Conservation (phyloP, 139 green algal species). For the Picochlorum sp. region DNA sequence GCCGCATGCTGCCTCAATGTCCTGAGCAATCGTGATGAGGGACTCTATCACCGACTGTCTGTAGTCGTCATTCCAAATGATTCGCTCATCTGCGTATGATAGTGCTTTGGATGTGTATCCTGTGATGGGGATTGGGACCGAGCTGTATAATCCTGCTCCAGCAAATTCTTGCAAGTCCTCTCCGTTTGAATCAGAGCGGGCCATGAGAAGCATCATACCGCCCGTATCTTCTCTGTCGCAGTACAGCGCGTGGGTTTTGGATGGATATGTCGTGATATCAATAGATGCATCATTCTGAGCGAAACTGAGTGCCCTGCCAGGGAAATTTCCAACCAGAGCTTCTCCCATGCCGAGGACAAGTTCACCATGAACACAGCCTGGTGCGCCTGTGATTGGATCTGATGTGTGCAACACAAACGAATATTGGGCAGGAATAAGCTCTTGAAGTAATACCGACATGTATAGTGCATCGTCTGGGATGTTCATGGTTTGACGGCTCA, state of each 20-base stretch:
- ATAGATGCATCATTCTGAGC: background rate
- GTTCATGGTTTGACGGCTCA: slow-evolving; percentile 45
- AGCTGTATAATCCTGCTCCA: slow-evolving; percentile 85
- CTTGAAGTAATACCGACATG: slow-evolving; percentile 77
- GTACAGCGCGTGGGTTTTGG: background rate
- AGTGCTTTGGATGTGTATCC: slow-evolving; percentile 6
- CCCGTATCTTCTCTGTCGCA: slow-evolving; percentile 8
- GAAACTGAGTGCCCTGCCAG: slow-evolving; percentile 64
- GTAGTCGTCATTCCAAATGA: slow-evolving; percentile 57
- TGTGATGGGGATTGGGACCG: slow-evolving; percentile 35
- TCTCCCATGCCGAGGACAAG: slow-evolving; percentile 79
- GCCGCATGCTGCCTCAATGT: slow-evolving; percentile 43
- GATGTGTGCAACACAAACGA: slow-evolving; percentile 91
- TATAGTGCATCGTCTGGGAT: slow-evolving; percentile 64
- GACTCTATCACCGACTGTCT: slow-evolving; percentile 33
- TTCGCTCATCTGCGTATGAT: slow-evolving; percentile 49
- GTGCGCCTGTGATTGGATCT: slow-evolving; percentile 56
- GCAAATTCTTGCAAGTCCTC: slow-evolving; percentile 93
- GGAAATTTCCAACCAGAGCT: slow-evolving; percentile 72
- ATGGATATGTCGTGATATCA: slow-evolving; percentile 1
- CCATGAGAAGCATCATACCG: slow-evolving; percentile 57
- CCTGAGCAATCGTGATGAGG: slow-evolving; percentile 40
- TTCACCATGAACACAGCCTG: slow-evolving; percentile 60
- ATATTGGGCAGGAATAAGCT: slow-evolving; percentile 57
- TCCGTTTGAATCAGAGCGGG: slow-evolving; percentile 86